Evolutionary conservation across 2,329 filamentous ascomycete species (phyloP), one percentile per base, ranked within the genome.

Genomic region (Zasmidium cellare): DNA sequence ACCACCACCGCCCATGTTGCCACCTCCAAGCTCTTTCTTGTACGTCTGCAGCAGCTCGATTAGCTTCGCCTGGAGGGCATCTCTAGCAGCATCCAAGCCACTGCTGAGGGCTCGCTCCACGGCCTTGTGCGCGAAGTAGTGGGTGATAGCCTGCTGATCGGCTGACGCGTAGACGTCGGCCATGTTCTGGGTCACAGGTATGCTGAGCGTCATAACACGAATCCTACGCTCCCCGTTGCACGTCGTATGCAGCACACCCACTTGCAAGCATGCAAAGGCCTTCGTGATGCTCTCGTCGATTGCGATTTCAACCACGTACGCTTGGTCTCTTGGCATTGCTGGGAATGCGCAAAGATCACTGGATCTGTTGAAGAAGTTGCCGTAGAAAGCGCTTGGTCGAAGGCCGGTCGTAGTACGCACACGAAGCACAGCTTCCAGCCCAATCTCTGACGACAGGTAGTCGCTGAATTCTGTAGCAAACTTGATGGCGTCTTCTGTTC

Each of bases 331-430:
- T 28, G 94, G 94, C 81, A 99, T 97, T 0, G 94, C 92, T 1
- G 94, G 94, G 82, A 99, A 99, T 12, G 94, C 94, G 74, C 94
- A 97, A 28, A 99, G 85, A 77, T 99, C 94, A 16, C 92, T 97
- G 73, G 91, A 96, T 67, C 94, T 86, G 80, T 97, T 99, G 83
- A 99, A 99, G 78, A 99, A 99, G 79, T 99, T 99, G 66, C 94
- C 94, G 75, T 97, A 99, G 78, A 99, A 99, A 1, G 93, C 92
- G 78, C 88, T 96, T 90, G 97, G 97, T 54, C 94, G 87, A 58
- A 99, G 79, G 53, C 94, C 94, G 22, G 92, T 97, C 1, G 92
- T 97, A 18, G 94, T 94, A 65, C 94, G 88, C 41, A 99, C 94
- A 72, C 94, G 89, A 56, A 99, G 87, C 38, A 99, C 94, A 46